These are phyloP conservation scores for Echites panduratus DNA, from an alignment of 257 asterid species.

Conservation along the genomic window DNA sequence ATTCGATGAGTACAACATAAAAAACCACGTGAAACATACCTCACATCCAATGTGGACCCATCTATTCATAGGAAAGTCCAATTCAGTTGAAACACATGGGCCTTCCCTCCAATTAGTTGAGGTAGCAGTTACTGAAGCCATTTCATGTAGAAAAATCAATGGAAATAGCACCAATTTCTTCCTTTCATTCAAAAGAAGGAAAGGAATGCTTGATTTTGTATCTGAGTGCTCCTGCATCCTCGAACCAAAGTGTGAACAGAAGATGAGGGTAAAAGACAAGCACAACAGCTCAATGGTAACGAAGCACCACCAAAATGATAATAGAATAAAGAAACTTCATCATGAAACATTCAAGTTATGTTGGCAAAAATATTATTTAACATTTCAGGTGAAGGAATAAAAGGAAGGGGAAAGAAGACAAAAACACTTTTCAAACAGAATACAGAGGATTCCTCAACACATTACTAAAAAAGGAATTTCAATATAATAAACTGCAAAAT, in stretches of 20 bases:
- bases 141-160: constrained; percentile 35
- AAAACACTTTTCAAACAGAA: background rate
- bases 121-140: constrained; percentile 37
- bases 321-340: background rate
- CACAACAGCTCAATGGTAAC: background rate
- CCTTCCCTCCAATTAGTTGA: constrained; percentile 28
- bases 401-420: background rate
- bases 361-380: background rate
- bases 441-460: background rate
- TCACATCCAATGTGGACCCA: constrained; percentile 95
- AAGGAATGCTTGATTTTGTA: constrained; percentile 41
- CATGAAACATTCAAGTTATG: background rate
- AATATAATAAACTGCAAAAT: background rate
- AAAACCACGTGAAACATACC: constrained; percentile 34
- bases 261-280: background rate
- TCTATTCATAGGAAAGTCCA: constrained; percentile 52
- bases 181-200: constrained; percentile 59
- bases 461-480: background rate
- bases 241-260: constrained; percentile 11
- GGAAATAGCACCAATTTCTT: constrained; percentile 60
- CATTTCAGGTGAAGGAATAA: background rate
- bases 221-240: constrained; percentile 52
- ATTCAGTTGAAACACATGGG: constrained; percentile 34
- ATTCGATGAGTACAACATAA: background rate
- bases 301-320: background rate